Evolutionary conservation across 257 asterid genomes (phyloP), one percentile per base, ranked within the genome.

Genomic region (Euphrasia confusa): DNA sequence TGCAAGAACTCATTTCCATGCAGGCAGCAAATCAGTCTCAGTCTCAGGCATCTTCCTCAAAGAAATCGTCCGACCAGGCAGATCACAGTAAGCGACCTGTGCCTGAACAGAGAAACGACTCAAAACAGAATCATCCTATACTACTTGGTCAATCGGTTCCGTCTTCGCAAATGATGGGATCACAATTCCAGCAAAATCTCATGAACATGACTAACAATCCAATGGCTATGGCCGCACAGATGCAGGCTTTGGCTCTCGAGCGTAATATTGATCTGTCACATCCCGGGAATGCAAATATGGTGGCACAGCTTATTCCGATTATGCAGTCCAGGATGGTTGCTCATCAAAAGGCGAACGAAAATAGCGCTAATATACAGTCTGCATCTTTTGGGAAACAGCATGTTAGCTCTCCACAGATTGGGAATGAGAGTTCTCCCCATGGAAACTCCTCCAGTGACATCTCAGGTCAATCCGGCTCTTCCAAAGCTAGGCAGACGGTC

Each of bases 161-260:
- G 10, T 37, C 75, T 28, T 74, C 74, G 52, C 67, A 79, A n/a
- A 69, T 80, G 80, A 82, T 66, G 73, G 87, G 42, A 17, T 81
- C 80, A 60, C 93, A 79, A 40, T 62, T 84, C 26, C 99, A 83
- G 78, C 96, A 84, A 68, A 80, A 75, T 66, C 70, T 85, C 60
- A 82, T 72, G 80, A 83, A 65, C 77, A 79, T 83, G 80, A 40
- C 81, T 4, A 83, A 75, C 79, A 89, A 77, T 69, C 83, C 77
- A 47, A 71, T 81, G 60, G 76, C 88, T 66, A 77, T 90, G 87
- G 96, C 94, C 69, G 94, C 95, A 54, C 96, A 85, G 73, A 76
- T 87, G 96, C 99, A 92, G 78, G 95, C 95, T 58, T 74, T 89
- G 80, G 99, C 96, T 6, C 84, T 77, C 71, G 99, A 89, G 65